phyloP scores from a whole-genome alignment of 2,329 filamentous ascomycete genomes.

The Passalora sequoiae region DNA sequence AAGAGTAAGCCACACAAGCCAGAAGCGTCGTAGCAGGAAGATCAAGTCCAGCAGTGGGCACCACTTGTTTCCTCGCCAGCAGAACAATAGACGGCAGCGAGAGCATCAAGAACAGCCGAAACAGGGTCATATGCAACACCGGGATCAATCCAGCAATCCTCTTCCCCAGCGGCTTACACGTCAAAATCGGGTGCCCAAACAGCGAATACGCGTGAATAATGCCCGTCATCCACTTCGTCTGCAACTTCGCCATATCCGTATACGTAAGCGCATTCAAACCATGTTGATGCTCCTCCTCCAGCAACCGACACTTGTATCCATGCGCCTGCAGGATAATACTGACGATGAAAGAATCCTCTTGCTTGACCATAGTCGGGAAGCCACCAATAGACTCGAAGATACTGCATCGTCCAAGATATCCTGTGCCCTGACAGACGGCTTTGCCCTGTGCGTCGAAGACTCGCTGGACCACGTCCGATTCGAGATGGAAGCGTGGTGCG shows the following conservation, averaged over 20 bases:
- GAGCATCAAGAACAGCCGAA: slow-evolving; percentile 11
- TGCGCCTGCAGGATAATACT: slow-evolving; percentile 17
- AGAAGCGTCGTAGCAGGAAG: slow-evolving; percentile 9
- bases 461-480: slow-evolving; percentile 16
- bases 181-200: slow-evolving; percentile 12
- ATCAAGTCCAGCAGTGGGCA: slow-evolving; percentile 9
- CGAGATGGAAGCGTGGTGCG: slow-evolving; percentile 16
- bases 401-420: slow-evolving; percentile 11
- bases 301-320: slow-evolving; percentile 10
- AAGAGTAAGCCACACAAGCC: slow-evolving; percentile 12
- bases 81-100: slow-evolving; percentile 11
- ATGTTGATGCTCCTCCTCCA: slow-evolving; percentile 18
- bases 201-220: slow-evolving; percentile 18
- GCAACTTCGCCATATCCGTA: slow-evolving; percentile 19
- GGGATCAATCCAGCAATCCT: slow-evolving; percentile 10
- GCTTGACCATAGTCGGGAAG: slow-evolving; percentile 19
- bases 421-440: slow-evolving; percentile 18
- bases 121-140: slow-evolving; percentile 10
- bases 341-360: slow-evolving; percentile 19
- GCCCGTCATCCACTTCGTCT: slow-evolving; percentile 19
- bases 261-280: slow-evolving; percentile 16
- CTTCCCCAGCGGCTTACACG: slow-evolving; percentile 9
- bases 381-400: slow-evolving; percentile 15
- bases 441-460: slow-evolving; percentile 15
- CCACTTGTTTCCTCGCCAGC: slow-evolving; percentile 7